These are phyloP conservation scores for Cryptococcus sp. DNA, from an alignment of 1,284 basidiomycete species.

Conservation along the genomic window DNA sequence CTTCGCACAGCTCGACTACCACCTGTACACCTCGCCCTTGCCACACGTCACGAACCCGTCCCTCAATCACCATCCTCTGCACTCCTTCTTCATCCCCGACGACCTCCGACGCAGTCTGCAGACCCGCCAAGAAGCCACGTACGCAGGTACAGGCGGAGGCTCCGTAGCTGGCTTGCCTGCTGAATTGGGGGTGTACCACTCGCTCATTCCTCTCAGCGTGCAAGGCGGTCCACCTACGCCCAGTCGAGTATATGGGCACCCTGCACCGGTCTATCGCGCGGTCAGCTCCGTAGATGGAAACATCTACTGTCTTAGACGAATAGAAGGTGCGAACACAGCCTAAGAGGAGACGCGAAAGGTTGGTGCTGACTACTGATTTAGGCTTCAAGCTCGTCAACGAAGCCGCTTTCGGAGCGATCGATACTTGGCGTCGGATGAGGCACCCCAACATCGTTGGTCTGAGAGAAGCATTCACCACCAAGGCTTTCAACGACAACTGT, in stretches of 20 bases:
- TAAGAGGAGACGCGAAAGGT: constrained; percentile 12
- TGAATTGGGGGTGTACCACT: constrained; percentile 89
- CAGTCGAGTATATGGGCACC: constrained; percentile 66
- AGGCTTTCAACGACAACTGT: constrained; percentile 92
- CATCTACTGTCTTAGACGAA: constrained; percentile 74
- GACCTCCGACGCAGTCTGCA: constrained; percentile 77
- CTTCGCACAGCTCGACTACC: constrained; percentile 75
- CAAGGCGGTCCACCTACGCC: constrained; percentile 59
- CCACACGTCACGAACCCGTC: constrained; percentile 59
- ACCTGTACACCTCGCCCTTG: constrained; percentile 74
- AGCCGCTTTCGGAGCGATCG: constrained; percentile 77
- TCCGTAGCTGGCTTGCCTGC: constrained; percentile 68
- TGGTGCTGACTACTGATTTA: constrained; percentile 41
- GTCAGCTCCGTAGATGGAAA: constrained; percentile 75
- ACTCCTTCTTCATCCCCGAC: constrained; percentile 68
- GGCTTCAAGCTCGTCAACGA: constrained; percentile 83
- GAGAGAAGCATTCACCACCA: constrained; percentile 93
- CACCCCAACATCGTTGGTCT: constrained; percentile 87
- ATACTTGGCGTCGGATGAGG: constrained; percentile 80
- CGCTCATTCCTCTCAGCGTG: constrained; percentile 68
- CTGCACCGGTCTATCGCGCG: constrained; percentile 80
- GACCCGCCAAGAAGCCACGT: constrained; percentile 73
- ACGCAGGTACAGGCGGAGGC: constrained; percentile 47
- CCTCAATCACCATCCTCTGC: constrained; percentile 53
- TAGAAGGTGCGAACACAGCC: constrained; percentile 69